Percentiles rank a stretch among this genome's conserved stretches.
These are phyloP conservation scores for Funneliformis geosporum DNA, from an alignment of 192 early-diverging fungal species.

Conservation along the genomic window DNA sequence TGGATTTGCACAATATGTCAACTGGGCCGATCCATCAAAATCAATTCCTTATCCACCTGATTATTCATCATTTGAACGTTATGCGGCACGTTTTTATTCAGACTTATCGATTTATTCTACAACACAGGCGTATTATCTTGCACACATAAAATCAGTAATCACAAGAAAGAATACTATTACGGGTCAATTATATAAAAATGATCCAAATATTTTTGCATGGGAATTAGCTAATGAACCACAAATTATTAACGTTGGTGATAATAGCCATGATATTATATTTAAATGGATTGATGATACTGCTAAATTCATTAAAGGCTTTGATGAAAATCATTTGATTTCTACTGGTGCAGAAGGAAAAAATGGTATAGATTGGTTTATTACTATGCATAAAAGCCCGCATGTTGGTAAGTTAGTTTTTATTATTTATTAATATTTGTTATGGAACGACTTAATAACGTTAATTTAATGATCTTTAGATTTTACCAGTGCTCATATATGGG, in stretches of 20 bases:
- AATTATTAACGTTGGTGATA: constrained; percentile 28
- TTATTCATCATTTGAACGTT: constrained; percentile 44
- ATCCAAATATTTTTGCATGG: constrained; percentile 67
- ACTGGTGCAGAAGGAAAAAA: constrained; percentile 67
- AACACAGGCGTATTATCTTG: constrained; percentile 47
- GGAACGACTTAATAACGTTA: neutral
- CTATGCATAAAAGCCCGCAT: constrained; percentile 45
- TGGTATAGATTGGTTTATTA: constrained; percentile 50
- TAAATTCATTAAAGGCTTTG: constrained; percentile 48
- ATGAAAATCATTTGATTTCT: constrained; percentile 60
- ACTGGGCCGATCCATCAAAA: constrained; percentile 52
- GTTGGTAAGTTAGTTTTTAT: constrained; percentile 56
- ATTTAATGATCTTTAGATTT: neutral
- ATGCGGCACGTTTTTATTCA: constrained; percentile 52
- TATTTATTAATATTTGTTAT: constrained; percentile 33
- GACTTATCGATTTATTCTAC: constrained; percentile 35
- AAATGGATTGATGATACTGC: constrained; percentile 59
- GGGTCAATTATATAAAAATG: constrained; percentile 51
- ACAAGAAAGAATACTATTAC: constrained; percentile 51
- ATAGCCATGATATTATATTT: constrained; percentile 30
- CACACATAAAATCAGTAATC: constrained; percentile 50
- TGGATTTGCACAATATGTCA: constrained; percentile 62
- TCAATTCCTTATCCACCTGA: constrained; percentile 61
- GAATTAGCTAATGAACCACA: constrained; percentile 76
- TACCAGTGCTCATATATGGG: constrained; percentile 39